Conservation (phyloP, 2,329 filamentous ascomycete species). For the Verticillium nonalfalfae region DNA sequence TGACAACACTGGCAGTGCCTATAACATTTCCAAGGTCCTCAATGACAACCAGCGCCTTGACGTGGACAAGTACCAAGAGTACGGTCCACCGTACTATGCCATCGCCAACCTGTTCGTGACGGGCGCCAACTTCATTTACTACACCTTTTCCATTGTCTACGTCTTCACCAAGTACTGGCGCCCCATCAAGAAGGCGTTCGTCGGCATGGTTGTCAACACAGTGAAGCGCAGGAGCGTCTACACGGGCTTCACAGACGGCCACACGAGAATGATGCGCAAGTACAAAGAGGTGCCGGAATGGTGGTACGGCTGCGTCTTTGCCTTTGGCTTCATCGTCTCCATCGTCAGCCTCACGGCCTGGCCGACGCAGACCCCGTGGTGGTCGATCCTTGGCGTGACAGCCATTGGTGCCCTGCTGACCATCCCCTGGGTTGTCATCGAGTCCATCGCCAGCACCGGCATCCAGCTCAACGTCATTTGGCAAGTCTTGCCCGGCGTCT, state of each 20-base stretch:
- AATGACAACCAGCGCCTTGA: conserved; percentile 22
- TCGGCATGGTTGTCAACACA: conserved; percentile 11
- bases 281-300: conserved; percentile 42
- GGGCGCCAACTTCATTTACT: conserved; percentile 23
- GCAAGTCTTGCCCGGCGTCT: conserved; percentile 32
- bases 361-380: conserved; percentile 20
- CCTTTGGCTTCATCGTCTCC: conserved; percentile 23
- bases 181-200: conserved; percentile 24
- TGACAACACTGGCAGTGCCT: conserved; percentile 33
- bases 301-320: conserved; percentile 38
- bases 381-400: conserved; percentile 23
- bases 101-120: conserved; percentile 22
- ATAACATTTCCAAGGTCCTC: conserved; percentile 30
- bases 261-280: conserved; percentile 33
- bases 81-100: conserved; percentile 25
- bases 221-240: conserved; percentile 15
- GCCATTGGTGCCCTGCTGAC: conserved; percentile 31
- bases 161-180: conserved; percentile 26
- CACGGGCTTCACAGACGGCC: conserved; percentile 33
- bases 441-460: conserved; percentile 41
- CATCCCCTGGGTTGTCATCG: conserved; percentile 36
- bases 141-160: conserved; percentile 26
- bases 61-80: conserved; percentile 25
- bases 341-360: conserved; percentile 22
- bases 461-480: conserved; percentile 44